Evolutionary conservation across 2,329 filamentous ascomycete genomes (phyloP).

Genomic region (Colletotrichum orbiculare): DNA sequence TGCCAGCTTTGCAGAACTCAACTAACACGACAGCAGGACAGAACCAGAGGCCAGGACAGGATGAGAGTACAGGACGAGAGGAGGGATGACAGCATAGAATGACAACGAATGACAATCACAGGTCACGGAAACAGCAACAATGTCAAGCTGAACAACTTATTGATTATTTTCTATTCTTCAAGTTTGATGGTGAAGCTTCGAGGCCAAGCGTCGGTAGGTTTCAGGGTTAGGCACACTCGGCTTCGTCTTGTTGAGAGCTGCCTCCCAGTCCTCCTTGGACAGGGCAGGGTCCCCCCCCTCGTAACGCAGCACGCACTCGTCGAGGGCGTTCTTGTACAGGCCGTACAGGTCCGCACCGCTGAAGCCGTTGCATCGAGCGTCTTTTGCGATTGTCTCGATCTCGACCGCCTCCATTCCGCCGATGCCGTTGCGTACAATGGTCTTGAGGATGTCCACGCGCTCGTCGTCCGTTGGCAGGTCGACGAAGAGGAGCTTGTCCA

Average conservation of each 20-base stretch:
- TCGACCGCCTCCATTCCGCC: conserved; percentile 49
- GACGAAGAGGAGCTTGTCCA: conserved; percentile 90
- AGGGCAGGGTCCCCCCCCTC: conserved; percentile 47
- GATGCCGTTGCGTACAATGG: conserved; percentile 67
- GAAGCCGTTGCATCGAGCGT: conserved; percentile 77
- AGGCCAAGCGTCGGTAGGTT: conserved; percentile 54
- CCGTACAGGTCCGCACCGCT: conserved; percentile 73
- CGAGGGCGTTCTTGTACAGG: conserved; percentile 59
- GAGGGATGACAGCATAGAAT: too few relatives aligned
- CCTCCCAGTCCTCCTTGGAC: conserved; percentile 61
- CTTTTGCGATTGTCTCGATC: conserved; percentile 74
- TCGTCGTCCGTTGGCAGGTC: conserved; percentile 84
- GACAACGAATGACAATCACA: too few relatives aligned
- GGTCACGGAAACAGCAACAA: too few relatives aligned
- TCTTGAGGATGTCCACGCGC: conserved; percentile 85
- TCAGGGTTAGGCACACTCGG: conserved; percentile 61
- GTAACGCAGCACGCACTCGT: conserved; percentile 46
- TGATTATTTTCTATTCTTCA: neutral
- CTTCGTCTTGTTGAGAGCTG: conserved; percentile 59
- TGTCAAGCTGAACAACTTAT: too few relatives aligned
- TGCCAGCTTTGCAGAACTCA: too few relatives aligned
- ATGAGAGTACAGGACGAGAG: too few relatives aligned
- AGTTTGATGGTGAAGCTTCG: conserved; percentile 13
- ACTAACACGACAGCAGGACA: too few relatives aligned
- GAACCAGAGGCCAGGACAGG: too few relatives aligned